Evolutionary conservation across 169 alveolate species (phyloP).

Genomic region (Plasmodium falciparum): DNA sequence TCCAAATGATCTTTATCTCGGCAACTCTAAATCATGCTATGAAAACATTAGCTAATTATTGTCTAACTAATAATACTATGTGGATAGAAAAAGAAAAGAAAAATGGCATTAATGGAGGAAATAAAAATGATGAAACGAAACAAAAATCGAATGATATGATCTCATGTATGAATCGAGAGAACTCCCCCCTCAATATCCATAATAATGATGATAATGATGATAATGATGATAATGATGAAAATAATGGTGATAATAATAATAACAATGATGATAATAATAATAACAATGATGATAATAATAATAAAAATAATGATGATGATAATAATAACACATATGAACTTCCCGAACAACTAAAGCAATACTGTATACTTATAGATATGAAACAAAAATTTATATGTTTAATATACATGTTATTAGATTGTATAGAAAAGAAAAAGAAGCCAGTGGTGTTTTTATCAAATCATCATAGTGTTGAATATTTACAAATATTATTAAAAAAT

Average conservation of each 20-base stretch:
- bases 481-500: conserved; percentile 68
- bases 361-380: conserved; percentile 20
- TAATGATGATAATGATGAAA: not conserved
- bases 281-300: too few species aligned
- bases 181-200: too few species aligned
- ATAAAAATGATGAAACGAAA: not conserved
- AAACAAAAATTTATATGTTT: conserved; percentile 30
- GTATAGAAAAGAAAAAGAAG: conserved; percentile 27
- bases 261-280: too few species aligned
- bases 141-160: not conserved
- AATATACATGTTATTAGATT: conserved; percentile 14
- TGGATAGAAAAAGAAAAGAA: conserved; percentile 33
- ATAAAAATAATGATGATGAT: not conserved
- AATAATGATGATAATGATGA: not conserved
- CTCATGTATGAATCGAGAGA: too few species aligned
- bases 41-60: conserved; percentile 84
- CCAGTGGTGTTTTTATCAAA: conserved; percentile 83
- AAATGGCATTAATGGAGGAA: not conserved
- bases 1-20: conserved; percentile 87
- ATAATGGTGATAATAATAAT: not conserved
- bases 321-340: conserved; percentile 23
- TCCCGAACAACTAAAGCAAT: conserved; percentile 45
- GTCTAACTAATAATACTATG: conserved; percentile 80
- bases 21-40: conserved; percentile 89
- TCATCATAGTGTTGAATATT: conserved; percentile 80